A percentile compares a stretch with the other conserved stretches of the same genome.
Conservation (phyloP, 2,329 filamentous ascomycete species). For the Claviceps quebecensis region DNA sequence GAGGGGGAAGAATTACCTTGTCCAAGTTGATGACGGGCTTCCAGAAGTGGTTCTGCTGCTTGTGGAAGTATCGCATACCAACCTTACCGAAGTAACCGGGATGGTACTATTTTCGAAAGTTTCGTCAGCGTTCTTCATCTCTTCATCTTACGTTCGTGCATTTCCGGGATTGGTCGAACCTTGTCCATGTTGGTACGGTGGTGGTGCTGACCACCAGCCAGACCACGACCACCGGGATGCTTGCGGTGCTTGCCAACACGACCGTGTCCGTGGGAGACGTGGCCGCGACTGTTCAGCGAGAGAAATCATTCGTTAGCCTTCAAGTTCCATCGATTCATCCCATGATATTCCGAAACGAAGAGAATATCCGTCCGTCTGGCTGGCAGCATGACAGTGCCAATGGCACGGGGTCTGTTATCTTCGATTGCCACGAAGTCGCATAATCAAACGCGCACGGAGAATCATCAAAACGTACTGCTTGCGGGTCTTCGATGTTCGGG, state of each 20-base stretch:
- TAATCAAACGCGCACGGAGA: conserved; percentile 4
- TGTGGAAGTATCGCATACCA: conserved; percentile 94
- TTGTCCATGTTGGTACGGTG: conserved; percentile 49
- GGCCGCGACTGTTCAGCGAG: conserved; percentile 57
- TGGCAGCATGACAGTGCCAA: conserved; percentile 12
- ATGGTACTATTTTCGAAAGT: conserved; percentile 52
- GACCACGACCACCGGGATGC: conserved; percentile 68
- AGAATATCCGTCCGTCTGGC: not conserved
- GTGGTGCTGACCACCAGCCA: conserved; percentile 98
- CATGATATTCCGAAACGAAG: not conserved
- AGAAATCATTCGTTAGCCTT: not conserved
- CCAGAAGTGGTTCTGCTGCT: conserved; percentile 91
- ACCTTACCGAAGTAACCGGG: conserved; percentile 99
- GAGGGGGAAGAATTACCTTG: conserved; percentile 49
- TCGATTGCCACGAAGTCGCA: conserved; percentile 1
- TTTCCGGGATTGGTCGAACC: conserved; percentile 43
- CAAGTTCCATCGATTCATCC: not conserved
- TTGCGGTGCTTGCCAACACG: conserved; percentile 99
- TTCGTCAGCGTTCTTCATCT: conserved; percentile 14
- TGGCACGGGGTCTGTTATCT: not conserved
- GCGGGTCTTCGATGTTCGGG: conserved; percentile 60
- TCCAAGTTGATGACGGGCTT: conserved; percentile 98
- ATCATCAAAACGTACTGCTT: conserved; percentile 49
- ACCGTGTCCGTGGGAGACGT: conserved; percentile 97
- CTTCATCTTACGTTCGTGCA: not conserved